Conservation (phyloP, 768 basidiomycete species). For the Tricholoma furcatifolium region DNA sequence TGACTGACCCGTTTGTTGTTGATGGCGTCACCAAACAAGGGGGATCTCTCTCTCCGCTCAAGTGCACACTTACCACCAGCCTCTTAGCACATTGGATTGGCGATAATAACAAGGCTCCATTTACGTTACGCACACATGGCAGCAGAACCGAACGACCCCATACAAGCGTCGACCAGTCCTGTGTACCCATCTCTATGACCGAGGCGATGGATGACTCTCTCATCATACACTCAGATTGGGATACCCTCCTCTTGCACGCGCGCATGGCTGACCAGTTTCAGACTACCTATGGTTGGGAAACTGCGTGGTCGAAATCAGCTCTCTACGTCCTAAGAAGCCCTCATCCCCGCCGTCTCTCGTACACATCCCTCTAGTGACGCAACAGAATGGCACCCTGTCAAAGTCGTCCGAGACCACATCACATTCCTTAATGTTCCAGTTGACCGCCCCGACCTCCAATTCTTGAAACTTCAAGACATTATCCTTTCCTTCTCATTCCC, state of each 20-base stretch:
- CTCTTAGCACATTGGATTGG: not conserved
- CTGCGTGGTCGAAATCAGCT: not conserved
- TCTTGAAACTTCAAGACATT: not conserved
- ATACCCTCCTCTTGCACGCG: not conserved
- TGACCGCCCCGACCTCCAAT: not conserved
- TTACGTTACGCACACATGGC: not conserved
- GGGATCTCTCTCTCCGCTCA: too few species aligned
- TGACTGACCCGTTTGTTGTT: too few species aligned
- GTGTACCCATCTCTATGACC: not conserved
- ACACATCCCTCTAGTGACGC: not conserved
- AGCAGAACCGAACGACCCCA: not conserved
- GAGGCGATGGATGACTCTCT: slow-evolving; percentile 8
- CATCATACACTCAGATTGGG: not conserved
- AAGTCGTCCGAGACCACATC: not conserved
- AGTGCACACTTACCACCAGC: not conserved
- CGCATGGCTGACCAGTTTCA: slow-evolving; percentile 2
- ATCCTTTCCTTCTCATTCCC: not conserved
- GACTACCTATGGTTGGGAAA: slow-evolving; percentile 7
- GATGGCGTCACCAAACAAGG: too few species aligned
- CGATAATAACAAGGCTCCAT: too few species aligned
- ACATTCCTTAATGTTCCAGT: not conserved
- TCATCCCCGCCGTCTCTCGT: not conserved
- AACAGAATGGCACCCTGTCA: not conserved
- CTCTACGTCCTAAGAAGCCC: not conserved
- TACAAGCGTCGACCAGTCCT: not conserved